Evolutionary conservation across 176 grass and related monocot species (phyloP), one percentile per base, ranked within the genome.

Genomic region (Coix lacrymajobi): DNA sequence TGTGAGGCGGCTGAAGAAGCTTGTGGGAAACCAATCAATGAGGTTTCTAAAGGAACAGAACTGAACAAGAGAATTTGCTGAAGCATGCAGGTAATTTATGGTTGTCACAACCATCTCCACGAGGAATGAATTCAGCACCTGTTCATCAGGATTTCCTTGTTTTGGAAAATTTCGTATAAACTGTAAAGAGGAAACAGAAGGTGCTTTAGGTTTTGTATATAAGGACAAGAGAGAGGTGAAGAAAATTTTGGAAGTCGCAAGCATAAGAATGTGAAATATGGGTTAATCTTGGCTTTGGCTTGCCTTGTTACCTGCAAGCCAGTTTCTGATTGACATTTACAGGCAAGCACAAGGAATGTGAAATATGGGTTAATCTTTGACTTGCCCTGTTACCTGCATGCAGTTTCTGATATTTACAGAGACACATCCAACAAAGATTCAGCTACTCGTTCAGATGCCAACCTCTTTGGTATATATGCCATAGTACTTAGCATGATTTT

Each of bases 11-110:
- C 80, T 51, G 79, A 83, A 71, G 80, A 86, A 80, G 33, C 19
- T 63, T 79, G 61, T 7, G 26, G 68, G 49, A 66, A 79, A 25
- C 51, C 51, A 26, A 38, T 22, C 32, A 34, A 63, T 33, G 39
- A 74, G 13, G 62, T 80, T 76, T 77, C 71, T 13, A 68, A 73
- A 62, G 84, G 26, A 79, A 51, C 40, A 48, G 75, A 83, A 20
- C 34, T 74, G 40, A 75, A 79, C 68, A 90, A 75, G 49, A 62
- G 75, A 70, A 75, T 74, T 83, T 90, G 19, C 58, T 75, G 74
- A 75, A 83, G 40, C 61, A 30, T 40, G 61, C 25, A 63, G 28
- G 26, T 19, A 39, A 49, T 45, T 31, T 49, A 48, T 44, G 48
- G 28, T 28, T 73, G 6, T 37, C 17, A 40, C 12, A 45, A 14